Evolutionary conservation across 371 early-diverging fungal species (phyloP).

Genomic region (Actinomucor elegans): DNA sequence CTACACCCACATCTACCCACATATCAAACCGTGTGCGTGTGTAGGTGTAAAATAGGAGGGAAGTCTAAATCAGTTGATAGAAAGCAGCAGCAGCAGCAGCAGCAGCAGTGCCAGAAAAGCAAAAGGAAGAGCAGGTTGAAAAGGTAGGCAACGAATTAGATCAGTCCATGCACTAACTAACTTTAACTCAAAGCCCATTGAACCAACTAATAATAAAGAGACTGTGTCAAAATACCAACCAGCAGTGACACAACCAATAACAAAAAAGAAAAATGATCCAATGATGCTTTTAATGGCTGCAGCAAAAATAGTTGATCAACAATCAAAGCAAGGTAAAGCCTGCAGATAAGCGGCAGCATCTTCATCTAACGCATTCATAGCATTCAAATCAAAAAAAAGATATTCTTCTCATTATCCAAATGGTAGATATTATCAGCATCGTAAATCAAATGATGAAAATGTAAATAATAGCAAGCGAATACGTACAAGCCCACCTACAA

Average conservation of each 20-base stretch:
- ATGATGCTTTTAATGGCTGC: slow-evolving; percentile 49
- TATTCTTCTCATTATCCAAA: too few species aligned
- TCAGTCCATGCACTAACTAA: too few species aligned
- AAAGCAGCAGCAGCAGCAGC: background rate
- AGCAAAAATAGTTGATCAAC: slow-evolving; percentile 37
- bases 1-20: background rate
- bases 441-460: slow-evolving; percentile 4
- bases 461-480: slow-evolving; percentile 2
- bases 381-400: too few species aligned
- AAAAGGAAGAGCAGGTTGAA: slow-evolving; percentile 1
- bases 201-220: too few species aligned
- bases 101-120: background rate
- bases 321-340: background rate
- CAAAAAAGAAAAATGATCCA: slow-evolving; percentile 32
- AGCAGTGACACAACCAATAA: slow-evolving; percentile 6
- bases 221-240: too few species aligned
- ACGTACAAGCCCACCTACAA: slow-evolving; percentile 14
- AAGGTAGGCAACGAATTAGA: too few species aligned
- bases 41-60: slow-evolving; percentile 5
- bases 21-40: background rate
- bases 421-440: slow-evolving; percentile 13
- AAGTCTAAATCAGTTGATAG: too few species aligned
- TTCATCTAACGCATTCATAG: too few species aligned
- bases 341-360: too few species aligned
- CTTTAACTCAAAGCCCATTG: too few species aligned